phyloP scores from a whole-genome alignment of 495 filamentous ascomycete species.

The Lasiosphaeria ovina region DNA sequence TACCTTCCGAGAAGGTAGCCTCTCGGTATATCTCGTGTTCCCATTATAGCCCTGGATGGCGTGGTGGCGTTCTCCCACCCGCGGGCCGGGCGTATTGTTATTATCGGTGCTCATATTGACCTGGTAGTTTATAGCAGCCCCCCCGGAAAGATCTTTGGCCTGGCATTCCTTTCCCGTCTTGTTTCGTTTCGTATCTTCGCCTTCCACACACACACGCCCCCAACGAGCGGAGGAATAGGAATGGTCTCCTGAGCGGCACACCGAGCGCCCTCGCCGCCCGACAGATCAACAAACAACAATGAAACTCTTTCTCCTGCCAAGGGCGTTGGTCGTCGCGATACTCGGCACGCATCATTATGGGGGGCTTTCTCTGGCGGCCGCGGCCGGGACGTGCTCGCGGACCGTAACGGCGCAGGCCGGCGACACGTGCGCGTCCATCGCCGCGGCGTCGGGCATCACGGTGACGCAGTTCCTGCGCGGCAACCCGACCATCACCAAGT shows the following conservation, averaged over 20 bases:
- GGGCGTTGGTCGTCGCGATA: not conserved
- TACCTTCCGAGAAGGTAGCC: not conserved
- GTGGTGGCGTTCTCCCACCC: too few species aligned
- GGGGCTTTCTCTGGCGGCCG: not conserved
- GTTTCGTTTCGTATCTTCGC: too few species aligned
- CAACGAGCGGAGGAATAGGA: not conserved
- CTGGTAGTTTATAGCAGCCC: too few species aligned
- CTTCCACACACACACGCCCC: too few species aligned
- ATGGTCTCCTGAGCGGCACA: not conserved
- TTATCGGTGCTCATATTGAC: too few species aligned
- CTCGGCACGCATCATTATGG: not conserved
- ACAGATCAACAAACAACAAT: not conserved
- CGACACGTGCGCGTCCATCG: slow-evolving; percentile 21
- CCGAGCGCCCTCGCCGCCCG: not conserved
- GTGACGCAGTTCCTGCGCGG: slow-evolving; percentile 21
- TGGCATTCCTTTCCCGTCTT: too few species aligned
- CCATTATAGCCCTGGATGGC: too few species aligned
- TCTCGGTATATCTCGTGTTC: not conserved
- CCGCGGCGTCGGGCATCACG: slow-evolving; percentile 11
- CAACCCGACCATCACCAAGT: slow-evolving; percentile 12
- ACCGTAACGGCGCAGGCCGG: slow-evolving; percentile 13
- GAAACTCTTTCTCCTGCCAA: not conserved
- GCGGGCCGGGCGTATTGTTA: too few species aligned
- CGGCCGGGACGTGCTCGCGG: not conserved
- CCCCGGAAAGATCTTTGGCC: too few species aligned